Evolutionary conservation across 1,139 yeast genomes (phyloP).

Genomic region (Blastobotrys elegans): DNA sequence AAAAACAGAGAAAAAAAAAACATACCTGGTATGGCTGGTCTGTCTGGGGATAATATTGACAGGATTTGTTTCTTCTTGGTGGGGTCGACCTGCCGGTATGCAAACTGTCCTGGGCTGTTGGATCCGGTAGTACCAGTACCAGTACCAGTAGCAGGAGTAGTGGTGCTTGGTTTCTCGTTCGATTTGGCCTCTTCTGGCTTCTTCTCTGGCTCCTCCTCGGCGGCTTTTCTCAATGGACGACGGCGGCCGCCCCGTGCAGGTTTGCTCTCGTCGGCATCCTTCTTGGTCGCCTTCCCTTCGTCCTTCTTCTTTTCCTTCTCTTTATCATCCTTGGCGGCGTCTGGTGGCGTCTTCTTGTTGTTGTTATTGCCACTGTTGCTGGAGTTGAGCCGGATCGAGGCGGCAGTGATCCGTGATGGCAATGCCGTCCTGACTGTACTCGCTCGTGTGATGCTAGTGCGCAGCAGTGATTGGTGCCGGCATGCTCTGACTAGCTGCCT

Average conservation of each 20-base stretch:
- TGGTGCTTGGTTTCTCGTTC: background rate
- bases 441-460: background rate
- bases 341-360: conserved; percentile 5
- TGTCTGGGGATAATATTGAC: conserved; percentile 54
- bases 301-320: background rate
- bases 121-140: conserved; percentile 17
- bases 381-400: conserved; percentile 2
- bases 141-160: conserved; percentile 15
- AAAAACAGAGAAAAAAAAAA: no score
- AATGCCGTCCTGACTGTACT: background rate
- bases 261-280: conserved; percentile 5
- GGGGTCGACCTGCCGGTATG: conserved; percentile 46
- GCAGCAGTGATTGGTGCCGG: conserved; percentile 5
- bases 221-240: conserved; percentile 12
- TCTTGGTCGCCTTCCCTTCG: background rate
- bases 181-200: background rate
- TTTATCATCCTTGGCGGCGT: background rate
- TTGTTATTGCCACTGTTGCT: conserved; percentile 5
- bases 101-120: conserved; percentile 10
- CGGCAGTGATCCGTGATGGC: background rate
- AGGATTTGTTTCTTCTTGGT: conserved; percentile 36
- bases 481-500: conserved; percentile 13
- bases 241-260: conserved; percentile 11
- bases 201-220: conserved; percentile 14
- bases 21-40: conserved; percentile 56